phyloP scores from a whole-genome alignment of 768 basidiomycete species.

The Fistulinella prunicolor region DNA sequence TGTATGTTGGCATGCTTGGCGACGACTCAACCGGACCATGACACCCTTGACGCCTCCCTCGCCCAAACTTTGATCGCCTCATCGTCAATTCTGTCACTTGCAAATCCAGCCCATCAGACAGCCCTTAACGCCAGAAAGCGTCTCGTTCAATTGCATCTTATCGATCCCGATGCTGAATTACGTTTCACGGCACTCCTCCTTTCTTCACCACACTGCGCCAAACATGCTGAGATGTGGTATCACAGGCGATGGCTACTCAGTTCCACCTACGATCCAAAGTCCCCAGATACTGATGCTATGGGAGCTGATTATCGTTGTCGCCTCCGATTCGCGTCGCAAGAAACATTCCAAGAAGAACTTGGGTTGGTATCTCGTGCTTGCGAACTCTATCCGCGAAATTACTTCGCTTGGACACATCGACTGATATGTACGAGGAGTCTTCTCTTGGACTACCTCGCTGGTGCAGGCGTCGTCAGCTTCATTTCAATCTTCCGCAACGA shows the following conservation, averaged over 20 bases:
- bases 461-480: constrained; percentile 13
- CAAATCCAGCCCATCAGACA: constrained; percentile 68
- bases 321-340: constrained; percentile 29
- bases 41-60: constrained; percentile 3
- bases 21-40: not conserved
- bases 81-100: constrained; percentile 52
- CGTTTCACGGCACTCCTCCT: constrained; percentile 44
- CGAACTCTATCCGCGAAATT: constrained; percentile 67
- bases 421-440: constrained; percentile 43
- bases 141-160: constrained; percentile 38
- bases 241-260: constrained; percentile 65
- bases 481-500: constrained; percentile 40
- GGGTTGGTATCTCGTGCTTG: constrained; percentile 46
- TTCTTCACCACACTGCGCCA: constrained; percentile 53
- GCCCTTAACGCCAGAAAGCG: constrained; percentile 61
- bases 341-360: constrained; percentile 46
- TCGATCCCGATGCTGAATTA: constrained; percentile 48
- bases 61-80: constrained; percentile 28
- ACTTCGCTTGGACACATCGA: constrained; percentile 71
- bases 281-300: not conserved
- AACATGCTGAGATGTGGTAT: constrained; percentile 68
- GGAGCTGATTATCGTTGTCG: not conserved
- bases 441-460: constrained; percentile 18
- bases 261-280: constrained; percentile 28
- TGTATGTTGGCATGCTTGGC: not conserved